These are phyloP conservation scores for Blastomyces silverae DNA, from an alignment of 2,329 filamentous ascomycete species.

Conservation along the genomic window DNA sequence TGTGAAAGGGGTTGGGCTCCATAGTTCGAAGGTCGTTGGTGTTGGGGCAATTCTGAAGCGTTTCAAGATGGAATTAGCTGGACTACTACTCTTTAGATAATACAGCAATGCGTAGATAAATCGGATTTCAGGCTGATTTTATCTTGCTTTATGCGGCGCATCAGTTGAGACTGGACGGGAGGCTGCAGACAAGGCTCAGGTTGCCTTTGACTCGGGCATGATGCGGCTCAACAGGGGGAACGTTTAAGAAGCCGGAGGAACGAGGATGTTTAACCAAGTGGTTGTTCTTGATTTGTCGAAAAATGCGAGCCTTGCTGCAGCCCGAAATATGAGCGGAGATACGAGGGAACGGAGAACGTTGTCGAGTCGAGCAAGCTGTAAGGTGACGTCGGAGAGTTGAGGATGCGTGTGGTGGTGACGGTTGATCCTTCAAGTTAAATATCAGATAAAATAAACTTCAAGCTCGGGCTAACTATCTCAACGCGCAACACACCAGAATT, in stretches of 20 bases:
- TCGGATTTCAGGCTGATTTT: not conserved
- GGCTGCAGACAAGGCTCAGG: conserved; percentile 12
- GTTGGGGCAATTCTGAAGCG: not conserved
- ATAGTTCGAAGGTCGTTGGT: not conserved
- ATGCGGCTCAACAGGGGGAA: not conserved
- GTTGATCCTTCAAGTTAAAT: not conserved
- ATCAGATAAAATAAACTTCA: not conserved
- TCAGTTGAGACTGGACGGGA: not conserved
- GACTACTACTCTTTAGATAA: not conserved
- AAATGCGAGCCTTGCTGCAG: conserved; percentile 3
- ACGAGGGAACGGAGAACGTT: not conserved
- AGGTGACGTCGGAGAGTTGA: not conserved
- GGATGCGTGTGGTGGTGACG: not conserved
- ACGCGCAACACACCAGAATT: not conserved
- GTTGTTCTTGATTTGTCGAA: not conserved
- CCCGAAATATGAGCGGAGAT: not conserved
- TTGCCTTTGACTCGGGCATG: not conserved
- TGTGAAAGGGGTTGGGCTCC: not conserved
- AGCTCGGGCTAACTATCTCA: not conserved
- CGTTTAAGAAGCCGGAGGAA: not conserved
- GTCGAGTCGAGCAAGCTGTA: not conserved
- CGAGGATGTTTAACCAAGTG: not conserved
- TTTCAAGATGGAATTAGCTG: not conserved
- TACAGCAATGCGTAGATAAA: not conserved
- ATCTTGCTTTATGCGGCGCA: not conserved